Percentiles rank a stretch among this genome's conserved stretches.
Conservation (phyloP, 371 early-diverging fungal species). For the Entomophthora muscae region DNA sequence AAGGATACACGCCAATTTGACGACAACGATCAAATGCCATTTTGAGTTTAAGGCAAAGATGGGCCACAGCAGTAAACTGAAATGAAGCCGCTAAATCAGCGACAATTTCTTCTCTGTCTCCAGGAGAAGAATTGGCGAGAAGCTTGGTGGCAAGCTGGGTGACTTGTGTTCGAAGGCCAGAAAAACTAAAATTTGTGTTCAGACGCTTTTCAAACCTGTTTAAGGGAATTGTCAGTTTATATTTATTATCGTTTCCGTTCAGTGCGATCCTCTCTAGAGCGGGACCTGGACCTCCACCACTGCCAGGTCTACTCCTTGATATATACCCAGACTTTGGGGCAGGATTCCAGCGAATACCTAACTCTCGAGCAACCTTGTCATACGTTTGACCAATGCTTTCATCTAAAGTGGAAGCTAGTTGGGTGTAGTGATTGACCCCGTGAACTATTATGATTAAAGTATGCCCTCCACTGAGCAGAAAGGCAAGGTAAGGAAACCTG, state of each 20-base stretch:
- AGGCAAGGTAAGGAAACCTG: conserved; percentile 52
- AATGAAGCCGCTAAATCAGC: conserved; percentile 60
- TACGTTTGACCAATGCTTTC: conserved; percentile 71
- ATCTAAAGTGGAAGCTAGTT: conserved; percentile 52
- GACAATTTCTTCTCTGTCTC: conserved; percentile 9
- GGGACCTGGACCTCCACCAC: conserved; percentile 52
- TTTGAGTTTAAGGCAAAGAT: conserved; percentile 43
- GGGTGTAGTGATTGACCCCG: conserved; percentile 35
- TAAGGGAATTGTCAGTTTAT: conserved; percentile 44
- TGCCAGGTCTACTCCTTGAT: too few relatives aligned
- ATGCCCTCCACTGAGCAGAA: conserved; percentile 70
- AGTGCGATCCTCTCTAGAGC: conserved; percentile 48
- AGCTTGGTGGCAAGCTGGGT: conserved; percentile 22
- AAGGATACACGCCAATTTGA: too few relatives aligned
- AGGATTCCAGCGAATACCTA: conserved; percentile 41
- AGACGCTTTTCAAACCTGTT: conserved; percentile 25
- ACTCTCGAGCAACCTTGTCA: conserved; percentile 53
- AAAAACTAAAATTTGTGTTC: conserved; percentile 50
- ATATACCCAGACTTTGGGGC: neutral
- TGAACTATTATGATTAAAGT: conserved; percentile 46
- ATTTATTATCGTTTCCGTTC: conserved; percentile 9
- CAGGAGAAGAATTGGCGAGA: neutral
- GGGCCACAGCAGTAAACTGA: conserved; percentile 39
- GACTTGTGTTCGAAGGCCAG: conserved; percentile 54
- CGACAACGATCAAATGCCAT: conserved; percentile 35